Percentiles rank a stretch among this genome's conserved stretches.
phyloP scores from a whole-genome alignment of 768 basidiomycete genomes.

The Auricularia auricula-judae region DNA sequence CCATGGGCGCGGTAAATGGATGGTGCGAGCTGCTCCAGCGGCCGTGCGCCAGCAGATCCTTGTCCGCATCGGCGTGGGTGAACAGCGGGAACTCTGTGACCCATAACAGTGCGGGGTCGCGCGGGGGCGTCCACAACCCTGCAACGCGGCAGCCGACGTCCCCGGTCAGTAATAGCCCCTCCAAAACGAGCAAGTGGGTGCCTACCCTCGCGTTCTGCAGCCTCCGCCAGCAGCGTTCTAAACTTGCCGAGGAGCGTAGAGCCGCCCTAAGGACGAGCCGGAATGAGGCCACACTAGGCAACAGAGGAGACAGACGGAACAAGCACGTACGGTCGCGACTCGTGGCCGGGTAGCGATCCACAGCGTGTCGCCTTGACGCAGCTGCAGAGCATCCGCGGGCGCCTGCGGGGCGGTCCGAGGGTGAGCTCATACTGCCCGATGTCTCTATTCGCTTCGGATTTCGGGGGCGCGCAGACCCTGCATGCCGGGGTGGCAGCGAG shows the following conservation, averaged over 20 bases:
- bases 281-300: slow-evolving; percentile 8
- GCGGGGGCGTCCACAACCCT: slow-evolving; percentile 48
- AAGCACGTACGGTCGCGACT: slow-evolving; percentile 37
- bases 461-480: too few relatives aligned
- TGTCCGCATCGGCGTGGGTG: slow-evolving; percentile 76
- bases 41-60: slow-evolving; percentile 73
- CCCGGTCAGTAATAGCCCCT: slow-evolving; percentile 5
- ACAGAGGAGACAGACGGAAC: slow-evolving; percentile 4
- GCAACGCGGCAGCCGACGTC: background rate
- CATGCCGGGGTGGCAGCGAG: too few relatives aligned
- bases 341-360: slow-evolving; percentile 45
- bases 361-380: slow-evolving; percentile 42
- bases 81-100: slow-evolving; percentile 94
- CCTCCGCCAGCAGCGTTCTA: slow-evolving; percentile 54
- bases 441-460: too few relatives aligned
- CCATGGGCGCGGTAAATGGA: slow-evolving; percentile 94
- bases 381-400: slow-evolving; percentile 30
- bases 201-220: slow-evolving; percentile 54
- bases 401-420: background rate
- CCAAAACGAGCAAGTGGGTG: slow-evolving; percentile 8
- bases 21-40: slow-evolving; percentile 91
- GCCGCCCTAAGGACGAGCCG: slow-evolving; percentile 49
- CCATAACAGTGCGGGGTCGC: slow-evolving; percentile 80
- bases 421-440: too few relatives aligned
- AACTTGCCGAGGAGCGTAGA: slow-evolving; percentile 71